These are phyloP conservation scores for Alternaria infectoria DNA, from an alignment of 2,329 filamentous ascomycete genomes.

Conservation along the genomic window DNA sequence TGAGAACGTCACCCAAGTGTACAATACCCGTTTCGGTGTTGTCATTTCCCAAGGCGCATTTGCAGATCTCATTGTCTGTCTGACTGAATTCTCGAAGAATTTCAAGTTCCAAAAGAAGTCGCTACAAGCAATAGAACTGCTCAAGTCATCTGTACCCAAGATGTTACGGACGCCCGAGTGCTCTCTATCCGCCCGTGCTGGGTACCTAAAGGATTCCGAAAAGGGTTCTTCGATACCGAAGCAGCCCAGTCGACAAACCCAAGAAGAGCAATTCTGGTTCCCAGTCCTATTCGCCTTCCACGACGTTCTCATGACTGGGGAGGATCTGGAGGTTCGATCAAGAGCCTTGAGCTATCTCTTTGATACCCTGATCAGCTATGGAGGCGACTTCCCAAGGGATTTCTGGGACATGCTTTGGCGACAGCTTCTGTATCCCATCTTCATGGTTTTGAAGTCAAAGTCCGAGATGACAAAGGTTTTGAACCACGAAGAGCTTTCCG, in stretches of 20 bases:
- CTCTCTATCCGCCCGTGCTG: slow-evolving; percentile 74
- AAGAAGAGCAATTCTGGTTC: slow-evolving; percentile 99
- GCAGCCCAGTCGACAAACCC: slow-evolving; percentile 78
- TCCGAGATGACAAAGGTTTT: slow-evolving; percentile 95
- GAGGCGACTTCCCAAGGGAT: slow-evolving; percentile 86
- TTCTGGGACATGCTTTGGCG: slow-evolving; percentile 99
- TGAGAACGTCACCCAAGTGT: slow-evolving; percentile 94
- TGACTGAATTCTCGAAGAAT: slow-evolving; percentile 99
- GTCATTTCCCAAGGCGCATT: slow-evolving; percentile 97
- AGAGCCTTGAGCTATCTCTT: slow-evolving; percentile 94
- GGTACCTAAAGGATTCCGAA: slow-evolving; percentile 57
- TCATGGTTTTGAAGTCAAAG: slow-evolving; percentile 94
- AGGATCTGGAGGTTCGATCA: slow-evolving; percentile 93
- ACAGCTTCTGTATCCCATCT: slow-evolving; percentile 96
- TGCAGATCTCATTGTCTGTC: slow-evolving; percentile 91
- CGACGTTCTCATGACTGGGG: slow-evolving; percentile 98
- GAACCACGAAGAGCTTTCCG: slow-evolving; percentile 95
- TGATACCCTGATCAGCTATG: slow-evolving; percentile 87
- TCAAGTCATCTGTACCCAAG: slow-evolving; percentile 91
- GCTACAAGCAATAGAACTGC: slow-evolving; percentile 88
- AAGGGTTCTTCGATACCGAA: slow-evolving; percentile 60
- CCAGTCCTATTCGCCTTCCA: slow-evolving; percentile 98
- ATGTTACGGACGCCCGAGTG: slow-evolving; percentile 98
- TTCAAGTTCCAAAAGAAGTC: slow-evolving; percentile 99
- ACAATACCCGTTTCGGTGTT: slow-evolving; percentile 92